A percentile compares a stretch with the other conserved stretches of the same genome.
phyloP scores from a whole-genome alignment of 495 filamentous ascomycete species.

The Aspergillus baeticus region DNA sequence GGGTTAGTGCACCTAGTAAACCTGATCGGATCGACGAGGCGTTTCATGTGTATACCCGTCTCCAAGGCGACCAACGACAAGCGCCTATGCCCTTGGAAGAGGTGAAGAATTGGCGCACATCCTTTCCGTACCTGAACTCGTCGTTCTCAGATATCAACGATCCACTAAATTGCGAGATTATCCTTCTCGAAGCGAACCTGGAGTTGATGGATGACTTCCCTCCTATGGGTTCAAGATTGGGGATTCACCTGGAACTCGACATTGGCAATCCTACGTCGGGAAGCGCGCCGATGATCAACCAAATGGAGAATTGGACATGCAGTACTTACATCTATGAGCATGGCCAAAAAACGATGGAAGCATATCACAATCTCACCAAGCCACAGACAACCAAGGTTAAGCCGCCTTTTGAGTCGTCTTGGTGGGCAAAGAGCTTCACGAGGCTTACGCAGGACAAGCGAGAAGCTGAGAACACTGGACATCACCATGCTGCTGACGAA shows the following conservation, averaged over 20 bases:
- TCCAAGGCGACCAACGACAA: conserved; percentile 43
- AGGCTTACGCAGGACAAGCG: conserved; percentile 40
- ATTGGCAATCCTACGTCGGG: conserved; percentile 37
- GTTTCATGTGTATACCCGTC: conserved; percentile 49
- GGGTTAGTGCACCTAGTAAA: conserved; percentile 44
- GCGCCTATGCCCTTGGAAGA: conserved; percentile 44
- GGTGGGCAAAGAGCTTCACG: conserved; percentile 50
- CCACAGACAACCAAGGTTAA: conserved; percentile 43
- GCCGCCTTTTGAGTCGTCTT: conserved; percentile 46
- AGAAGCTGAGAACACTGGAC: conserved; percentile 35
- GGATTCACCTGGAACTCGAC: conserved; percentile 46
- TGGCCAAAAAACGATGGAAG: conserved; percentile 33
- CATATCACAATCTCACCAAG: conserved; percentile 35
- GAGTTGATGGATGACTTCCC: conserved; percentile 48
- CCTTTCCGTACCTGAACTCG: conserved; percentile 43
- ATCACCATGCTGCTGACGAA: conserved; percentile 39
- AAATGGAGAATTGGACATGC: conserved; percentile 49
- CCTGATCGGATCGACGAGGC: conserved; percentile 41
- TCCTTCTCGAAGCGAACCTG: conserved; percentile 49
- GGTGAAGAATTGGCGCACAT: conserved; percentile 42
- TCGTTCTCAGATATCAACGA: conserved; percentile 36
- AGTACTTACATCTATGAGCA: conserved; percentile 46
- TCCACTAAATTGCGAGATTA: conserved; percentile 45
- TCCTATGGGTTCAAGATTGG: conserved; percentile 38
- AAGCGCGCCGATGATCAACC: conserved; percentile 35